A percentile compares a stretch with the other conserved stretches of the same genome.
phyloP scores from a whole-genome alignment of 169 alveolate genomes.

The Cyclospora cayetanensis region DNA sequence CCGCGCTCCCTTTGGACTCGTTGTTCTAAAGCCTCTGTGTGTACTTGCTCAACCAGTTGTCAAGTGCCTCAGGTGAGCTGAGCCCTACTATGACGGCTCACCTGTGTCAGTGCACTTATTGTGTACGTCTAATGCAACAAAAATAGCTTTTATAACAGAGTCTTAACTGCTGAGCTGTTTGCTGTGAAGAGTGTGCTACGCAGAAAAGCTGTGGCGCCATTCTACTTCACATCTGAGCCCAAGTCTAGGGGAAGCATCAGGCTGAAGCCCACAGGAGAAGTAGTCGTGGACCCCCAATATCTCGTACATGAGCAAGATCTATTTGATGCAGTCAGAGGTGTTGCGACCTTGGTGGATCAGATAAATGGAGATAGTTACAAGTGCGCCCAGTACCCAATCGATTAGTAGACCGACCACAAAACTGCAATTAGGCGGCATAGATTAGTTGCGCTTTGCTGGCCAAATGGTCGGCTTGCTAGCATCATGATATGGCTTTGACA shows the following conservation, averaged over 20 bases:
- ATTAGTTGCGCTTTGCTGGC: too few relatives aligned
- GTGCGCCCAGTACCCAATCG: background rate
- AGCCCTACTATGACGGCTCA: background rate
- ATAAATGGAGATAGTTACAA: conserved; percentile 76
- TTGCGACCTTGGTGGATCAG: conserved; percentile 72
- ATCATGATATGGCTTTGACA: background rate
- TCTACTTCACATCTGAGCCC: conserved; percentile 81
- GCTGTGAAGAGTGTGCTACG: background rate
- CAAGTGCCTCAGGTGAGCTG: conserved; percentile 67
- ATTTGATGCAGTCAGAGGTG: conserved; percentile 78
- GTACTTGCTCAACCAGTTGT: conserved; percentile 62
- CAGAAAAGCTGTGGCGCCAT: conserved; percentile 77
- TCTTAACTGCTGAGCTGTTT: too few relatives aligned
- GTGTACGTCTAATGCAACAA: background rate
- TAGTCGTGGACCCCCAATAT: conserved; percentile 77
- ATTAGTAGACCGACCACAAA: too few relatives aligned
- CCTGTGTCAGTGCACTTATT: background rate
- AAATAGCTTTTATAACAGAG: too few relatives aligned
- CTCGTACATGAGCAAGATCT: conserved; percentile 75
- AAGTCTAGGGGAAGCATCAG: conserved; percentile 77
- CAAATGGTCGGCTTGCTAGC: background rate
- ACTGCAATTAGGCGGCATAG: background rate
- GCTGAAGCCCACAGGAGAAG: conserved; percentile 73
- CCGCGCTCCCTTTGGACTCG: conserved; percentile 63
- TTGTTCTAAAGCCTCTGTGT: conserved; percentile 63